A percentile compares a stretch with the other conserved stretches of the same genome.
Evolutionary conservation across 164 flowering plant species (phyloP).

Genomic region (Kalanchoe fedtschenkoi): DNA sequence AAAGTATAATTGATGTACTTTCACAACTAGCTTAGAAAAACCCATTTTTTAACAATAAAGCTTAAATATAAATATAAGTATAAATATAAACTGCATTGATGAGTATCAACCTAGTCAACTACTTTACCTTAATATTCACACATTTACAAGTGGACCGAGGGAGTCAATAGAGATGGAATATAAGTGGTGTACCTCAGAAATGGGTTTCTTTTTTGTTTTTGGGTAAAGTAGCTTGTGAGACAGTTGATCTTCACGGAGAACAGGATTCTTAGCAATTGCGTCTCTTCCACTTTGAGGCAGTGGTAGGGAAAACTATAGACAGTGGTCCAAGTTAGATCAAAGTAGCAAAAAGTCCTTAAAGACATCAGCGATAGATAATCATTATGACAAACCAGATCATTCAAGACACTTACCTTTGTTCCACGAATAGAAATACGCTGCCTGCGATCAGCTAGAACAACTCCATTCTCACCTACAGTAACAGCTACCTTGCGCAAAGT

Average conservation of each 20-base stretch:
- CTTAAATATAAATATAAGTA: too few species aligned
- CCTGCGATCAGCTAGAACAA: conserved; percentile 48
- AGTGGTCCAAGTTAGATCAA: background rate
- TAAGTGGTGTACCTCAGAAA: conserved; percentile 36
- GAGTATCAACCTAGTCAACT: too few species aligned
- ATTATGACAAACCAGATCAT: background rate
- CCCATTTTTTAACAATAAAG: too few species aligned
- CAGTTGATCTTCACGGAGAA: conserved; percentile 93
- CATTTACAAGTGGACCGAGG: too few species aligned
- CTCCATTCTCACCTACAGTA: conserved; percentile 84
- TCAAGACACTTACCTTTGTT: conserved; percentile 52
- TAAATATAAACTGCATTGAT: too few species aligned
- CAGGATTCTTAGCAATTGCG: conserved; percentile 68
- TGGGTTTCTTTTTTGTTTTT: conserved; percentile 61
- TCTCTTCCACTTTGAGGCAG: conserved; percentile 93
- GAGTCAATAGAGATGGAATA: background rate
- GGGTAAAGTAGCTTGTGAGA: conserved; percentile 74
- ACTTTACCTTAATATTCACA: too few species aligned
- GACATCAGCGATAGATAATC: background rate
- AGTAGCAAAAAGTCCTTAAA: background rate
- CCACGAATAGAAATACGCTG: conserved; percentile 78
- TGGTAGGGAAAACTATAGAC: conserved; percentile 77
- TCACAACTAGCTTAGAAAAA: too few species aligned
- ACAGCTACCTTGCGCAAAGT: conserved; percentile 84
- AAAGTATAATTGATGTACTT: too few species aligned